phyloP scores from a whole-genome alignment of 1,284 basidiomycete species.

The Ganoderma leucocontextum region DNA sequence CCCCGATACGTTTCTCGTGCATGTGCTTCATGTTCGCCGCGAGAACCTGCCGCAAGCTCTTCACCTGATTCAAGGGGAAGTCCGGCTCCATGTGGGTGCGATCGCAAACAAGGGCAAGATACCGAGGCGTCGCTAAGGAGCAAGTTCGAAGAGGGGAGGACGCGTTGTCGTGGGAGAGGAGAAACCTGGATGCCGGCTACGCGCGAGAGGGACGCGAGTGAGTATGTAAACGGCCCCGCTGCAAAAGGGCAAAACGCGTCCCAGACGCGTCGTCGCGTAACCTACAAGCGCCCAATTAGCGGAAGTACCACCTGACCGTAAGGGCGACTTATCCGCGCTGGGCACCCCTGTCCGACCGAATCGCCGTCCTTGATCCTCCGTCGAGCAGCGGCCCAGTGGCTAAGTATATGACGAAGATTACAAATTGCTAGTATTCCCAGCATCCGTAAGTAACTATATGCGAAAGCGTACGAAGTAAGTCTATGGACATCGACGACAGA shows the following conservation, averaged over 20 bases:
- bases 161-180: constrained; percentile 5
- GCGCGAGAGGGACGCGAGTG: neutral
- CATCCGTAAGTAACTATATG: constrained; percentile 35
- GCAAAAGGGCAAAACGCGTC: constrained; percentile 8
- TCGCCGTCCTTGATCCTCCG: no score
- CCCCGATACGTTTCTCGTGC: constrained; percentile 12
- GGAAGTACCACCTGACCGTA: constrained; percentile 12
- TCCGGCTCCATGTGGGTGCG: constrained; percentile 21
- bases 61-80: constrained; percentile 20
- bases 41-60: constrained; percentile 21
- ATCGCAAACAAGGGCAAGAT: neutral
- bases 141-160: neutral
- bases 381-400: neutral
- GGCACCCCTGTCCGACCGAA: no score
- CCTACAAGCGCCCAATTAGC: constrained; percentile 5
- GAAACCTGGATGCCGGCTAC: neutral
- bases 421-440: constrained; percentile 33
- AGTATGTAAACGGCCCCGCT: neutral
- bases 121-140: neutral
- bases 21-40: constrained; percentile 20
- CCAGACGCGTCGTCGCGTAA: constrained; percentile 12
- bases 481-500: constrained; percentile 31
- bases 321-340: no score
- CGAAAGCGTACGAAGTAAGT: constrained; percentile 35
- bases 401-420: constrained; percentile 20